Base-by-base conservation (phyloP, 495 filamentous ascomycete genomes). In the Alectoria sarmentosa region DNA sequence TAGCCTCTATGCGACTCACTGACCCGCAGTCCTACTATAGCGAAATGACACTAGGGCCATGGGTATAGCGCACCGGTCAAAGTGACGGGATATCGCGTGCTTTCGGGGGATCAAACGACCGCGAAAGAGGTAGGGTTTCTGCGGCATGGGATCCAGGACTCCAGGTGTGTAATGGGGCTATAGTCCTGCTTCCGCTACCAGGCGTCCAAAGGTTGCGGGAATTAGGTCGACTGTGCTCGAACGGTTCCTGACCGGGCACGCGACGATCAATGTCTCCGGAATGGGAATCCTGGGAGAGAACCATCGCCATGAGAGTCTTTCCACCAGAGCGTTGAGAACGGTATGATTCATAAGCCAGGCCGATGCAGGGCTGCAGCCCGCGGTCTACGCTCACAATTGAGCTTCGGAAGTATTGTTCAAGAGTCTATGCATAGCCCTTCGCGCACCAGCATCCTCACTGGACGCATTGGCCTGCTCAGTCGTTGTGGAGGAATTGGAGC, bases 391-490 rank as follows among this genome's bases (percentile, higher is more conserved):
- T 60, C 34, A 65, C 58, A 28, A 41, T 19, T 42, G 63, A 17
- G 58, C 44, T 21, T 46, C 58, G 21, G 55, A 42, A 21, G 56
- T 44, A 54, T 65, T 57, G n/a, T 41, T 60, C 1, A 65, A 37
- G 30, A 65, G 23, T 26, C 44, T 60, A 59, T 60, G 63, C n/a
- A 65, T 38, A 32, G 57, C 63, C 30, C 42, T 65, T 10, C 42
- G 36, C 4, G 63, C 63, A n/a, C 56, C 57, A 54, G 37, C 34
- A 17, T 65, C 56, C 19, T 44, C 42, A 38, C 26, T 44, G 19
- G 42, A 63, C 72, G 37, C 34, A 30, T 41, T 34, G 5, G 42
- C 23, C 19, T 46, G 32, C 23, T 63, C 36, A 17, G 39, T 63
- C 17, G 39, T 54, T 14, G 36, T 37, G 19, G 41, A 21, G n/a